phyloP scores from a whole-genome alignment of 2,329 filamentous ascomycete genomes.

The Cryphonectria radicalis region DNA sequence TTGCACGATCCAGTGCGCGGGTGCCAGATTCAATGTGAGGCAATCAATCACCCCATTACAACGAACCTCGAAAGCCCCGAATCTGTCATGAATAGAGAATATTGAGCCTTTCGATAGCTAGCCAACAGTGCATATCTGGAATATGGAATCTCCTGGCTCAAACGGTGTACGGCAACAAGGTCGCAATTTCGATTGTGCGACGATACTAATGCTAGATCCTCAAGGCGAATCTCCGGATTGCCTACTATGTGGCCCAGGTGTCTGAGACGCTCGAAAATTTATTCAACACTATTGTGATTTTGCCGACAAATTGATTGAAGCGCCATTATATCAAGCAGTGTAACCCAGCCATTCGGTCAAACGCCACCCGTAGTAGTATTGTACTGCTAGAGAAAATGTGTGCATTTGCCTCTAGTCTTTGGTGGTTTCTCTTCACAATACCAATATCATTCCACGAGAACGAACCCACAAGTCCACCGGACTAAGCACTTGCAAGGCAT shows the following conservation, averaged over 20 bases:
- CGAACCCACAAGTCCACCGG: background rate
- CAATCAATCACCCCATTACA: background rate
- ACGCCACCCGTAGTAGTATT: background rate
- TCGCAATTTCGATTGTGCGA: background rate
- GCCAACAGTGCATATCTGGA: background rate
- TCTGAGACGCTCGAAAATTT: background rate
- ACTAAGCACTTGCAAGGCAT: background rate
- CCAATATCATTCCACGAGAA: background rate
- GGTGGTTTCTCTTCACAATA: background rate
- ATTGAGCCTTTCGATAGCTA: no score
- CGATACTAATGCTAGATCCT: background rate
- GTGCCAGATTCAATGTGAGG: background rate
- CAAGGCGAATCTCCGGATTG: background rate
- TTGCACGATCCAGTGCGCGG: background rate
- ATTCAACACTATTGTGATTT: background rate
- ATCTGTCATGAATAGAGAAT: background rate
- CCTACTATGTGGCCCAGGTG: background rate
- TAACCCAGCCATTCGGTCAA: background rate
- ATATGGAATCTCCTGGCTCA: background rate
- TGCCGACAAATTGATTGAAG: background rate
- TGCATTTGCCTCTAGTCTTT: background rate
- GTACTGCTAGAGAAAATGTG: background rate
- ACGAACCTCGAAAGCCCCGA: background rate
- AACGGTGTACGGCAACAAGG: background rate
- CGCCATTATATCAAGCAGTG: background rate